These are phyloP conservation scores for Niveomyces coronatus DNA, from an alignment of 2,329 filamentous ascomycete species.

Conservation along the genomic window DNA sequence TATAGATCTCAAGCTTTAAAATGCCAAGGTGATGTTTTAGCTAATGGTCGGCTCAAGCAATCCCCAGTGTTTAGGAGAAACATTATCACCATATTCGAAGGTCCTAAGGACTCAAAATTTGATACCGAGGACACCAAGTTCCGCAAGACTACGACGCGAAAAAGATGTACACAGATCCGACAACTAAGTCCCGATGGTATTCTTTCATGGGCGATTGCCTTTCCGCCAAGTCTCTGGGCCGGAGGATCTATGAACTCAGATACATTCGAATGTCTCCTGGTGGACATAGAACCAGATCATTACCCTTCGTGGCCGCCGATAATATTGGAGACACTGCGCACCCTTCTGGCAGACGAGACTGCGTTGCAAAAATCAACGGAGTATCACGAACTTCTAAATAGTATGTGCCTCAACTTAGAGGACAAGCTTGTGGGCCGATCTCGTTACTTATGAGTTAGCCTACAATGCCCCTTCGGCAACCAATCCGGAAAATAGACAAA, in stretches of 20 bases:
- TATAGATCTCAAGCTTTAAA: too few species aligned
- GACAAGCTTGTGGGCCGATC: too few species aligned
- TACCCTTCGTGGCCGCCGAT: neutral
- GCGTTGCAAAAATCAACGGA: too few species aligned
- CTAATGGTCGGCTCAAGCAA: neutral
- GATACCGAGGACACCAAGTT: neutral
- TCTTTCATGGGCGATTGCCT: neutral
- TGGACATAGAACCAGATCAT: neutral
- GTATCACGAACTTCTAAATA: too few species aligned
- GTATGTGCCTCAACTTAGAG: too few species aligned
- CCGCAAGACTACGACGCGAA: too few species aligned
- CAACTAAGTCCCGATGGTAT: neutral
- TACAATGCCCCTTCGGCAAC: too few species aligned
- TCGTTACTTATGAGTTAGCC: too few species aligned
- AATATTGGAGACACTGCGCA: neutral
- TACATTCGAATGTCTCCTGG: neutral
- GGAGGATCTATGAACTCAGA: neutral
- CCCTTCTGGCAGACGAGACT: neutral
- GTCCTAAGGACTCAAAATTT: neutral
- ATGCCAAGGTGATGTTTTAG: neutral
- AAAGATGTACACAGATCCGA: too few species aligned
- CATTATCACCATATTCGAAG: neutral
- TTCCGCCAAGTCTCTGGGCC: neutral
- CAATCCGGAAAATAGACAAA: too few species aligned
- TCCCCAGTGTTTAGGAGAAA: neutral